Conservation (phyloP, 768 basidiomycete species). For the Tylopilus cervinicoccineus region DNA sequence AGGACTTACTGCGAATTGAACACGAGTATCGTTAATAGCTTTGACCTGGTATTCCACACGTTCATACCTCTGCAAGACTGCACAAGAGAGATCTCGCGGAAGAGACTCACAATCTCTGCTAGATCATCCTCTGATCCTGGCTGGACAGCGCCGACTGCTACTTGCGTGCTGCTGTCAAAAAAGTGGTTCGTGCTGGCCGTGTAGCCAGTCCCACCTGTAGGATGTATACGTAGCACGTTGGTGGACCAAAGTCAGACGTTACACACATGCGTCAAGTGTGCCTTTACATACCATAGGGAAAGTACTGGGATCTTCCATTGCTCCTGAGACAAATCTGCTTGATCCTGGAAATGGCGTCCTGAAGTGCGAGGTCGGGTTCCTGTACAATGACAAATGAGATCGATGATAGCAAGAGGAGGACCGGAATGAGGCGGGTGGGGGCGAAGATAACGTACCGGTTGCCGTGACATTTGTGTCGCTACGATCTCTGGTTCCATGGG, state of each 20-base stretch:
- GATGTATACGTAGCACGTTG: background rate
- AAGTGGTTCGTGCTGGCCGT: slow-evolving; percentile 9
- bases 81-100: no score
- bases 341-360: slow-evolving; percentile 1
- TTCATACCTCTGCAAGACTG: no score
- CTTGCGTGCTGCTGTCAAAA: slow-evolving; percentile 11
- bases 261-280: background rate
- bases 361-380: background rate
- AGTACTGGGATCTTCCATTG: slow-evolving; percentile 6
- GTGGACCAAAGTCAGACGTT: no score
- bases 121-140: slow-evolving; percentile 12
- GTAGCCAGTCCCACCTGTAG: slow-evolving; percentile 13
- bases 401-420: no score
- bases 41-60: slow-evolving; percentile 1
- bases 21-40: slow-evolving; percentile 1
- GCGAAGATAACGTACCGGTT: no score
- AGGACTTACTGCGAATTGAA: slow-evolving; percentile 11
- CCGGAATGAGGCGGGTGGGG: no score
- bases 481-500: no score
- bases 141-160: slow-evolving; percentile 9
- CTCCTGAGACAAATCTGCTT: slow-evolving; percentile 1
- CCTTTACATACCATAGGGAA: slow-evolving; percentile 2
- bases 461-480: no score
- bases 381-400: background rate
- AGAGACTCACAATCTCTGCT: slow-evolving; percentile 3